These are phyloP conservation scores for Sesbania bispinosa DNA, from an alignment of 306 rosid species.

Conservation along the genomic window DNA sequence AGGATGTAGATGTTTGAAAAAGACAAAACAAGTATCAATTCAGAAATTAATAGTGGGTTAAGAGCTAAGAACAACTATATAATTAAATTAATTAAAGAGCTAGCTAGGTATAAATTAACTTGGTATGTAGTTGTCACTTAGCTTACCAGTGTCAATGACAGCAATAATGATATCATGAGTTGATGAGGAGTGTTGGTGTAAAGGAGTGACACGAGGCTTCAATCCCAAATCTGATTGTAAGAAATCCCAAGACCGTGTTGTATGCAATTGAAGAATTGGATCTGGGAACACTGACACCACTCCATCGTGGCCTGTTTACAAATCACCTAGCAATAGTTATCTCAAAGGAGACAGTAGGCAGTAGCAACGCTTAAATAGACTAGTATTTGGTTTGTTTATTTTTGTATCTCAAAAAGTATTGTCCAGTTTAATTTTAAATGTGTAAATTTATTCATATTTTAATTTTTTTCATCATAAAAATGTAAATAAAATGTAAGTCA, in stretches of 20 bases:
- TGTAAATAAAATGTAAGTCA: too few relatives aligned
- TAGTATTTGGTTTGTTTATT: too few relatives aligned
- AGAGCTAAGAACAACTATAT: too few relatives aligned
- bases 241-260: slow-evolving; percentile 97
- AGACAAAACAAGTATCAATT: background rate
- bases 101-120: too few relatives aligned
- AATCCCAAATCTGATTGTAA: slow-evolving; percentile 50
- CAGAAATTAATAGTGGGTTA: background rate
- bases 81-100: too few relatives aligned
- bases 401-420: too few relatives aligned
- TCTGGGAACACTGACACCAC: slow-evolving; percentile 79
- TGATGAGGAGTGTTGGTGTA: slow-evolving; percentile 15
- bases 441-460: too few relatives aligned
- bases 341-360: slow-evolving; percentile 1
- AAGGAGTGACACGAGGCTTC: background rate
- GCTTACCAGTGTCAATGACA: slow-evolving; percentile 75
- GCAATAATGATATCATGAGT: slow-evolving; percentile 59
- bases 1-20: background rate
- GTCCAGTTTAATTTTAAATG: too few relatives aligned
- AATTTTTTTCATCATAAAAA: too few relatives aligned
- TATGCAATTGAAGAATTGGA: slow-evolving; percentile 60
- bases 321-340: background rate
- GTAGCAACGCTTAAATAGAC: background rate
- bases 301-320: slow-evolving; percentile 45
- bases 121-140: background rate